Conservation (phyloP, 495 filamentous ascomycete genomes). For the Penicillium samsonianum region DNA sequence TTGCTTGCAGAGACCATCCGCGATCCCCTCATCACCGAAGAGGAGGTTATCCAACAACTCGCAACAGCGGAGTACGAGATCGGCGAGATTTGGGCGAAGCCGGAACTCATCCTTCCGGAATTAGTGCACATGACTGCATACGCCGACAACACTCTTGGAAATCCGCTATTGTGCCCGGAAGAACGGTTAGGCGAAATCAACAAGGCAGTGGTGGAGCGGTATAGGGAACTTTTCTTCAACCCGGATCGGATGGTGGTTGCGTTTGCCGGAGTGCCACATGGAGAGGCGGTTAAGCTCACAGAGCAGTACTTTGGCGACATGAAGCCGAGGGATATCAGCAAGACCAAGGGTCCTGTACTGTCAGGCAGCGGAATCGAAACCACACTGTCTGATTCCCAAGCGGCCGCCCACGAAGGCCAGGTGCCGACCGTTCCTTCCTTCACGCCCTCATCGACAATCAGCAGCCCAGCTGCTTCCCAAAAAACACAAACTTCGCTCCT, state of each 20-base stretch:
- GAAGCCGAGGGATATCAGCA: slow-evolving; percentile 46
- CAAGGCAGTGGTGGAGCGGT: slow-evolving; percentile 70
- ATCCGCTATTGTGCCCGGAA: slow-evolving; percentile 86
- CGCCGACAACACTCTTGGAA: slow-evolving; percentile 92
- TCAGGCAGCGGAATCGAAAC: slow-evolving; percentile 59
- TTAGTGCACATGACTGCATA: slow-evolving; percentile 93
- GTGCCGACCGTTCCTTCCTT: slow-evolving; percentile 44
- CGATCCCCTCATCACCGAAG: slow-evolving; percentile 83
- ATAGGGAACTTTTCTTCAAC: slow-evolving; percentile 79
- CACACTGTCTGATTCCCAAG: slow-evolving; percentile 51
- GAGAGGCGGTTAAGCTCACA: slow-evolving; percentile 74
- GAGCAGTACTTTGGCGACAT: slow-evolving; percentile 91
- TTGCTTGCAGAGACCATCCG: slow-evolving; percentile 93
- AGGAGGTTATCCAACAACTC: slow-evolving; percentile 83
- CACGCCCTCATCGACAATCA: slow-evolving; percentile 43
- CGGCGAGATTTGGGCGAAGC: slow-evolving; percentile 95
- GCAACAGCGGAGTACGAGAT: slow-evolving; percentile 94
- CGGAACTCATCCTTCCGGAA: slow-evolving; percentile 93
- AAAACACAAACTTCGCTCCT: slow-evolving; percentile 58
- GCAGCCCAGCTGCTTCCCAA: slow-evolving; percentile 41
- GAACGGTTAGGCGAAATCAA: slow-evolving; percentile 80
- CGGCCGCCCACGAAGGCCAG: slow-evolving; percentile 41
- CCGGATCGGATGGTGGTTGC: slow-evolving; percentile 92
- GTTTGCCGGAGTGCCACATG: slow-evolving; percentile 88
- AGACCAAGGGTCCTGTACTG: slow-evolving; percentile 48